Percentiles rank a stretch among this genome's conserved stretches.
Conservation (phyloP, 495 filamentous ascomycete genomes). For the Penicillium steckii region DNA sequence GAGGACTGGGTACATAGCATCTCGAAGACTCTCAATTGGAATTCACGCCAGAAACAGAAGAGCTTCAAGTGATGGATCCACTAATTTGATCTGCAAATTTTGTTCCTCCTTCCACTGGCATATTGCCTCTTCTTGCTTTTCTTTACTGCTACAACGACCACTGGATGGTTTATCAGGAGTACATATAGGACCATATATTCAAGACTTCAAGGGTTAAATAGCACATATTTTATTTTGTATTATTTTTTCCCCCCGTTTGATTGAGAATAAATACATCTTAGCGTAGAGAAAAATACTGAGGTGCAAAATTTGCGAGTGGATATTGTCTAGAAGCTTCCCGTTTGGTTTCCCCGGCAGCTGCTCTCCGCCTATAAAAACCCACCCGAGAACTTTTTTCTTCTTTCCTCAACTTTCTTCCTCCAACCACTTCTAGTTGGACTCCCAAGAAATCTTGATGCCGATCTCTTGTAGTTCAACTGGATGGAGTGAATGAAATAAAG, state of each 20-base stretch:
- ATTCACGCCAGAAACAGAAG: constrained; percentile 78
- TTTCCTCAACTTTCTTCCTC: constrained; percentile 21
- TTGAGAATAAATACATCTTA: not conserved
- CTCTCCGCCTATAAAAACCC: constrained; percentile 38
- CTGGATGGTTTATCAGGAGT: constrained; percentile 8
- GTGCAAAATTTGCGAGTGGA: constrained; percentile 3
- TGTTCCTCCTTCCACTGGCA: not conserved
- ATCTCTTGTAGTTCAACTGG: not conserved
- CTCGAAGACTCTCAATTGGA: constrained; percentile 89
- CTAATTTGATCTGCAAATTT: not conserved
- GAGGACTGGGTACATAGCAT: constrained; percentile 96
- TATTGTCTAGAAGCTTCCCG: constrained; percentile 33
- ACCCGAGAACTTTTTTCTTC: constrained; percentile 30
- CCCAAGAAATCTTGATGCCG: constrained; percentile 15
- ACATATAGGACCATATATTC: not conserved
- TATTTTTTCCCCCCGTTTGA: too few species aligned
- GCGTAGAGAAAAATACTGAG: not conserved
- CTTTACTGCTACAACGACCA: not conserved
- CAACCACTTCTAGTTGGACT: not conserved
- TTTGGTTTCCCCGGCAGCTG: constrained; percentile 38
- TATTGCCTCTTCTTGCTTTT: constrained; percentile 1
- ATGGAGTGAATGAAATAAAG: not conserved
- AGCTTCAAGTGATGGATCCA: constrained; percentile 34
- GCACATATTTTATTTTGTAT: not conserved
- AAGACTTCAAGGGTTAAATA: not conserved